Evolutionary conservation across 768 basidiomycete species (phyloP), one percentile per base, ranked within the genome.

Genomic region (Baorangia bicolor): DNA sequence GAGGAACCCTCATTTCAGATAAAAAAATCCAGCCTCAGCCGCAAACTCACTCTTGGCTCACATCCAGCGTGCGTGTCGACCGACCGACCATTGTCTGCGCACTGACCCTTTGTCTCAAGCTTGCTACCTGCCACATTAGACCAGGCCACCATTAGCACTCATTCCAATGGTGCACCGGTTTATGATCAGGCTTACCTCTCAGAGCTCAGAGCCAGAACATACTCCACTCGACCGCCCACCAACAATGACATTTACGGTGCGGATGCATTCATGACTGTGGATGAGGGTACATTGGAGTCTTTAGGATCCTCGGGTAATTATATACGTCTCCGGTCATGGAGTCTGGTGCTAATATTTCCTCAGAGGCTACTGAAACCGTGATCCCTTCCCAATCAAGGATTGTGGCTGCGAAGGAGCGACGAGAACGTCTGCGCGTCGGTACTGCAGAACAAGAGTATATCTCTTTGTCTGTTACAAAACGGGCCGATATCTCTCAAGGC

Each of bases 151-250:
- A 80, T 83, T n/a, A 75, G 82, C 27, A 61, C 65, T 31, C 64
- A 54, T 13, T 54, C 80, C 6, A 77, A 77, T 56, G 75, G 76
- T 21, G 78, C 81, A 2, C 88, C 88, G 0, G 77, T 77, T 16
- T 94, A 94, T 66, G 84, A 88, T 60, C 77, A 83, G 30, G 86
- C 84, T 41, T 83, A 92, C 69, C 78, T 94, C 37, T 81, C 82
- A 33, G 82, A 93, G 67, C 78, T 94, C 40, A 92, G 87, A 75
- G 89, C 91, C 4, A 87, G 78, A 61, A 94, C 90, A 0, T 82
- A 80, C 7, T 79, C 81, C 7, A 68, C 81, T 20, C 79, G 87
- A 40, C 83, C 73, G 2, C 69, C 75, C 0, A 51, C 67, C 5
- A 59, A 64, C 12, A 74, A 79, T 59, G 69, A 78, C n/a, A 48